Base-by-base conservation (phyloP, 139 green algal genomes). In the Asterochloris sp. region DNA sequence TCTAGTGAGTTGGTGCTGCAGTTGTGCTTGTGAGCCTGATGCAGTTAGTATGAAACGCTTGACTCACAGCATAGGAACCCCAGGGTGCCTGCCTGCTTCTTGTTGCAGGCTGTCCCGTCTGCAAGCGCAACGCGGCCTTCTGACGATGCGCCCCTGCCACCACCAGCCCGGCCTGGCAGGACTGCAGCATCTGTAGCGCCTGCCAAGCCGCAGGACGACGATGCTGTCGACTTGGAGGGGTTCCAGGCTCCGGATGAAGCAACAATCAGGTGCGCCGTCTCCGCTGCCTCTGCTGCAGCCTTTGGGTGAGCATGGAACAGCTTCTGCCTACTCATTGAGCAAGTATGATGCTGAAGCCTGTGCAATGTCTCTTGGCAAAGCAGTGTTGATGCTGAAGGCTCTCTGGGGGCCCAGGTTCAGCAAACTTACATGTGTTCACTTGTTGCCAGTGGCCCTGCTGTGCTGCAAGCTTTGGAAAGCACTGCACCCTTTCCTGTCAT, bases 171-270 rank as follows among this genome's bases (percentile, higher is more conserved):
- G 62, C 66, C 54, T 68, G 82, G 83, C 12, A 69, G 23, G 12
- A 26, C 60, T 19, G 47, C 74, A 54, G 60, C 38, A 54, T 54
- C 38, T 54, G 38, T 6, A 54, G 38, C 38, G 38, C 38, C 38
- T 54, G 38, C 38, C 38, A 54, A 17, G 74, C 69, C 11, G 29
- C 80, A 54, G 14, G 60, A 73, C n/a, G 64, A 29, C 10, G 80
- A 86, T 14, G 87, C 85, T 66, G 89, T 90, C 0, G 88, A 88
- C 1, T 85, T 82, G 0, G 86, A 86, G 26, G 87, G 78, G 54
- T 69, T 83, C 6, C 78, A 82, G 28, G 89, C 94, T 23, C 92
- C 92, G 0, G 86, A 94, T 61, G 82, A 90, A 71, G 89, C 92
- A n/a, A 91, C 84, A 17, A 95, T 95, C 83, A 85, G 87, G 85